Evolutionary conservation across 2,329 filamentous ascomycete species (phyloP), one percentile per base, ranked within the genome.

Genomic region (Claviceps quebecensis): DNA sequence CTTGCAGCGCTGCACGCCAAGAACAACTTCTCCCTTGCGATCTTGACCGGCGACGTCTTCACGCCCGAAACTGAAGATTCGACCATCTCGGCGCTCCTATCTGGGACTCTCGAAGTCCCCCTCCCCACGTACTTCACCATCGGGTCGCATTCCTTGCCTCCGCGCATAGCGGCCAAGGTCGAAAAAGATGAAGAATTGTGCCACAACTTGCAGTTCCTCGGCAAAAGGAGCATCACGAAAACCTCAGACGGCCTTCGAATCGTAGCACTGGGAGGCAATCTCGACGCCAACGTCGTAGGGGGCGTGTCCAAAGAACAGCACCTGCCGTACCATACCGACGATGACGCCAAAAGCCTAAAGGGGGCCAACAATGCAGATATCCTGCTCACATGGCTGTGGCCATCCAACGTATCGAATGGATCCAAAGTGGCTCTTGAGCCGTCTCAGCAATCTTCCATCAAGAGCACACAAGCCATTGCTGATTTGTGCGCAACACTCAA

Each of bases 121-220:
- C 71, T 97, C 1, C 83, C 90, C 1, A 94, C 86, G 8, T 98
- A 98, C 69, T 98, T 97, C 65, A 87, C 87, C 2, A 74, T 95
- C 54, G 89, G 87, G 58, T 81, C 73, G 39, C 75, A 75, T 46
- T 70, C 83, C n/a, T 73, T 98, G 5, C 93, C 93, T 0, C 67
- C 73, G 3, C 69, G 72, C 34, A 78, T 96, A 22, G 72, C 85
- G 19, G 78, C 86, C 61, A 89, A 82, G 63, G 76, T 97, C 49
- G 77, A 87, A 61, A 76, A 77, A 37, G 80, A 85, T 55, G 83
- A 82, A 61, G 80, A 83, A 58, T 76, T 98, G 17, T 95, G 89
- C 64, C 77, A 84, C n/a, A 97, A 98, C 63, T 77, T 98, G 11
- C 87, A 87, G 67, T 95, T 85, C 61, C 78, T 98, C 1, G 90